A percentile compares a stretch with the other conserved stretches of the same genome.
phyloP scores from a whole-genome alignment of 345 rosid species.

The Garcia nutans region DNA sequence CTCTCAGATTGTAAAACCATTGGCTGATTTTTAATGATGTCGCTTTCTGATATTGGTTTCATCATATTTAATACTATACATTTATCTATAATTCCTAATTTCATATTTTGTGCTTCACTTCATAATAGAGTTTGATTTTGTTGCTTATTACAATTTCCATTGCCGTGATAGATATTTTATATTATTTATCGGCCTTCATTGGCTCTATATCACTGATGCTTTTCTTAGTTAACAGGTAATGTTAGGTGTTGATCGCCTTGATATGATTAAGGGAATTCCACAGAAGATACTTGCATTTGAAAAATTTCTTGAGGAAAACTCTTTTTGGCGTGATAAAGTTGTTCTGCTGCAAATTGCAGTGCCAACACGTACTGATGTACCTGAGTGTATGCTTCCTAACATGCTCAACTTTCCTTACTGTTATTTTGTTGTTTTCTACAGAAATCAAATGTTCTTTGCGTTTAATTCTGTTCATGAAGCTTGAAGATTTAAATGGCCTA shows the following conservation, averaged over 20 bases:
- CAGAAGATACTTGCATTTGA: slow-evolving; percentile 98
- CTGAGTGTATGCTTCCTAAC: slow-evolving; percentile 69
- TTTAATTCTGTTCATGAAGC: slow-evolving; percentile 3
- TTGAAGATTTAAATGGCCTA: background rate
- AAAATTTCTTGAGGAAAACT: slow-evolving; percentile 96
- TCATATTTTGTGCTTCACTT: too few relatives aligned
- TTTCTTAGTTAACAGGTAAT: slow-evolving; percentile 59
- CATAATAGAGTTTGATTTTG: too few relatives aligned
- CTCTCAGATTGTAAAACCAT: too few relatives aligned
- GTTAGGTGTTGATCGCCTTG: slow-evolving; percentile 99
- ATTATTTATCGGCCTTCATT: background rate
- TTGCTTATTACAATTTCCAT: too few relatives aligned
- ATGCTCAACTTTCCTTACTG: slow-evolving; percentile 10
- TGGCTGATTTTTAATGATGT: too few relatives aligned
- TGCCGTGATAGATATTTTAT: too few relatives aligned
- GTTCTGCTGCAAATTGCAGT: slow-evolving; percentile 97
- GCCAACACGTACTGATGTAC: slow-evolving; percentile 99
- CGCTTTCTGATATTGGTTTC: background rate
- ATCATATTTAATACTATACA: background rate
- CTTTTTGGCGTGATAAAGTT: slow-evolving; percentile 94
- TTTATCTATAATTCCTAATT: too few relatives aligned
- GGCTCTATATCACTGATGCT: background rate
- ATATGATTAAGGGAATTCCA: slow-evolving; percentile 99
- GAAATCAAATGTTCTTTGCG: background rate
- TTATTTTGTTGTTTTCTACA: slow-evolving; percentile 2